phyloP scores from a whole-genome alignment of 2,329 filamentous ascomycete genomes.

The Ascochyta pisi region DNA sequence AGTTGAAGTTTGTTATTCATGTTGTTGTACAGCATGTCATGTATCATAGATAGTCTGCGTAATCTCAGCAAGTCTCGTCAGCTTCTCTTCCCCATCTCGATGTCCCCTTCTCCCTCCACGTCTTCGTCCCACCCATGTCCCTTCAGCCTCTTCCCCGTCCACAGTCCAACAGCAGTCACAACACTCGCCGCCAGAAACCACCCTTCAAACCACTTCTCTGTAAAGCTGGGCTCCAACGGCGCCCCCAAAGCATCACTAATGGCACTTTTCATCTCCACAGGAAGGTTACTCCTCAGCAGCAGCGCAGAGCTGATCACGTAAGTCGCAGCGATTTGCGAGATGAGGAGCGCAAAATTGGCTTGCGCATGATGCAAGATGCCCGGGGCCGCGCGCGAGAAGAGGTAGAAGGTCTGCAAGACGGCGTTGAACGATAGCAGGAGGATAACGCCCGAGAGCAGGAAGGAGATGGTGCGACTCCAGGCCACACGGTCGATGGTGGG shows the following conservation, averaged over 20 bases:
- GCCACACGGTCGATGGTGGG: slow-evolving; percentile 80
- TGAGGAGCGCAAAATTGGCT: slow-evolving; percentile 78
- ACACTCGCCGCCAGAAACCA: slow-evolving; percentile 78
- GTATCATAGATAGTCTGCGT: background rate
- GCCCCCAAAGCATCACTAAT: slow-evolving; percentile 80
- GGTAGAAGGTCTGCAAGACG: slow-evolving; percentile 82
- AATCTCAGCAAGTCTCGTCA: slow-evolving; percentile 35
- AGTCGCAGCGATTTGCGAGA: slow-evolving; percentile 81
- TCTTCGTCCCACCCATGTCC: slow-evolving; percentile 48
- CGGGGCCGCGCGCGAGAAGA: slow-evolving; percentile 79
- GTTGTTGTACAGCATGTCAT: background rate
- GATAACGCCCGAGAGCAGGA: slow-evolving; percentile 82
- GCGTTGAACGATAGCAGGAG: slow-evolving; percentile 81
- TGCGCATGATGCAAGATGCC: slow-evolving; percentile 74
- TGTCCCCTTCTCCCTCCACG: slow-evolving; percentile 57
- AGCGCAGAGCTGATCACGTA: slow-evolving; percentile 85
- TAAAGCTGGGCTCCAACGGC: slow-evolving; percentile 74
- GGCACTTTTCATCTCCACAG: slow-evolving; percentile 75
- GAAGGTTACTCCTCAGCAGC: slow-evolving; percentile 78
- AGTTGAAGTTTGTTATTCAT: background rate
- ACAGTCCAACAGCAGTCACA: slow-evolving; percentile 73
- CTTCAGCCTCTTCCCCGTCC: slow-evolving; percentile 71
- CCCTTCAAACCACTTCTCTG: slow-evolving; percentile 85
- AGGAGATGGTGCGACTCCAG: slow-evolving; percentile 86
- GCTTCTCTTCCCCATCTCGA: slow-evolving; percentile 76